phyloP scores from a whole-genome alignment of 1,139 yeast genomes.

The Geotrichum fermentans region DNA sequence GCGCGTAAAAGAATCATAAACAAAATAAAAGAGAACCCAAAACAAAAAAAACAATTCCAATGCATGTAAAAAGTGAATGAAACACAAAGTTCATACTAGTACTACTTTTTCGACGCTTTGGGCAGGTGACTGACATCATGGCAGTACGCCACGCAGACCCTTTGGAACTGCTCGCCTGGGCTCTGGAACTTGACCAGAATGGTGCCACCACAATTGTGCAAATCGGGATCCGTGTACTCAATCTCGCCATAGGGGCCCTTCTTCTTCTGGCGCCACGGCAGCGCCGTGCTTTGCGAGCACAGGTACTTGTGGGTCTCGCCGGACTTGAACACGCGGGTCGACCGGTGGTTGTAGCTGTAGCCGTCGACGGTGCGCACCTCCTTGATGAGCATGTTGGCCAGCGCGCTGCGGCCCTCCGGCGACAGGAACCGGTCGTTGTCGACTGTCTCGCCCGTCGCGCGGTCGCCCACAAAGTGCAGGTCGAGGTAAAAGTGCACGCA shows the following conservation, averaged over 20 bases:
- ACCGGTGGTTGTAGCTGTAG: conserved; percentile 19
- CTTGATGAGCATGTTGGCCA: conserved; percentile 16
- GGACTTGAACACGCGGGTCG: conserved; percentile 19
- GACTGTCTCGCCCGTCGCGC: conserved; percentile 6
- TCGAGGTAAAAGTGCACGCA: conserved; percentile 20
- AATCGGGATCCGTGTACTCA: conserved; percentile 13
- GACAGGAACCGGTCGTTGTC: conserved; percentile 14
- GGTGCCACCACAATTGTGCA: conserved; percentile 19
- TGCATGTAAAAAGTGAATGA: no score
- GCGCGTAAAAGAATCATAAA: not conserved
- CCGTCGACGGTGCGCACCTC: conserved; percentile 15
- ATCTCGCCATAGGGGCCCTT: not conserved
- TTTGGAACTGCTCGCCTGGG: conserved; percentile 16
- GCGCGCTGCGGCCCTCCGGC: conserved; percentile 16
- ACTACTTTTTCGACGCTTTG: conserved; percentile 11
- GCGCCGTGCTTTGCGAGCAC: conserved; percentile 19
- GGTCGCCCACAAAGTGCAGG: conserved; percentile 6
- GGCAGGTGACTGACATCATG: conserved; percentile 20
- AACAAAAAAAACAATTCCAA: no score
- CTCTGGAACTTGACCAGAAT: conserved; percentile 19
- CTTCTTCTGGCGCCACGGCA: conserved; percentile 21
- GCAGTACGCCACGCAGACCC: conserved; percentile 20
- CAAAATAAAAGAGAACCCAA: not conserved
- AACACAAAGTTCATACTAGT: no score
- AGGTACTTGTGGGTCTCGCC: conserved; percentile 21